Evolutionary conservation across 176 grass and related monocot species (phyloP), one percentile per base, ranked within the genome.

Genomic region (Alopecurus myosuroides): DNA sequence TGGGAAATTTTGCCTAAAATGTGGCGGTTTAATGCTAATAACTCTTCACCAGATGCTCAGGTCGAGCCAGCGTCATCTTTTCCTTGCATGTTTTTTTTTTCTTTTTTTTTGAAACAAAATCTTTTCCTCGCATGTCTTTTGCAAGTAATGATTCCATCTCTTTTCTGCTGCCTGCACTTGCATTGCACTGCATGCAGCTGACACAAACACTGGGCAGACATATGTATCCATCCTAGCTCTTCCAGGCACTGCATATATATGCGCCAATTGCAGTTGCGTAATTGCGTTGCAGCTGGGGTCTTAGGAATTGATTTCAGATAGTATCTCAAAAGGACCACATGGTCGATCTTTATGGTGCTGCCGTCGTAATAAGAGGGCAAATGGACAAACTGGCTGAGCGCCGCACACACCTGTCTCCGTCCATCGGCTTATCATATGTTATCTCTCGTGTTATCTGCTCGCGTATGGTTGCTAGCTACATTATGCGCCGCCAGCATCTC

Each of bases 381-480:
- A 65, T 74, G 77, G 76, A 84, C 82, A 84, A 58, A 29, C 17
- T 20, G 35, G 62, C 28, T 33, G 60, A 46, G 25, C 11, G 31
- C 6, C 37, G 39, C 39, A 44, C 68, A 71, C 39, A 50, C 69
- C 42, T 65, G 77, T 81, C 85, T 25, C 57, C 22, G 18, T 84
- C 70, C 56, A 49, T 70, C 68, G 19, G 68, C 65, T 81, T 80
- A 86, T 81, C 74, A 68, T 77, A 64, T 64, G 14, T 30, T 52
- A 66, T 30, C 40, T 46, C n/a, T 44, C 25, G 29, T 35, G 26
- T 51, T 52, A 52, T 28, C 33, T 39, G 56, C 15, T 69, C 62
- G 37, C 9, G 33, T 40, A 53, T 11, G n/a, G 46, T 55, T 50
- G 78, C 12, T 36, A 50, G 29, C 60, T 22, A 23, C 17, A 80